Base-by-base conservation (phyloP, 441 rosid species). In the Pelargonium fulgidum region DNA sequence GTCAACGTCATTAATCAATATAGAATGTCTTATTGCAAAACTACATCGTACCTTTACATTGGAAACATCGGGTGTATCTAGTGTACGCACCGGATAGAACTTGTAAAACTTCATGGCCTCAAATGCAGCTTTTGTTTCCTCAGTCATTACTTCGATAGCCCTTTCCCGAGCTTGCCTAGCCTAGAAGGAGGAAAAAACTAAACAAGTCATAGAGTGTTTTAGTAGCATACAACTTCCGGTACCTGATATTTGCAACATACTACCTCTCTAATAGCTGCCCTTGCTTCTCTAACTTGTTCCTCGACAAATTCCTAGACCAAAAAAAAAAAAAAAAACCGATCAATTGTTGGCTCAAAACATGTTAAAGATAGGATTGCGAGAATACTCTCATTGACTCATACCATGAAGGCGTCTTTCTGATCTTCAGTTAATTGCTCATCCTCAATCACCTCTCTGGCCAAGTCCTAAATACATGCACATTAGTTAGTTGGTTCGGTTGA, bases 321-420 rank as follows among this genome's bases (percentile, higher is more conserved):
- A n/a, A n/a, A n/a, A 33, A 33, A 1, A 29, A 41, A 9, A 36
- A 7, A 8, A 8, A 41, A 8, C 45, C 45, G 12, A 41, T 41
- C 52, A 66, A 73, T 42, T 29, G 65, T 56, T 33, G 11, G 66
- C 26, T 41, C 14, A 50, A 70, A 67, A 45, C 45, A 56, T 20
- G 48, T 3, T 16, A 44, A 68, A 7, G 26, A 52, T 62, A 0
- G 0, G 50, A 39, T 17, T 22, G 72, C 8, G 13, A 50, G 11
- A 56, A 75, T 54, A 16, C 39, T 66, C 52, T 33, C 33, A 73
- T 22, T 48, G 63, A 48, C 33, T 50, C 73, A 67, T 73, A 92
- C 98, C 91, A 80, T 87, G 77, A 95, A 92, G 12, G 86, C 89
- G 54, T 89, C 95, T 82, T 81, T 90, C 72, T 90, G 92, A 74